Percentiles rank a stretch among this genome's conserved stretches.
phyloP scores from a whole-genome alignment of 83 land plant species.

The Picea engelmannii region DNA sequence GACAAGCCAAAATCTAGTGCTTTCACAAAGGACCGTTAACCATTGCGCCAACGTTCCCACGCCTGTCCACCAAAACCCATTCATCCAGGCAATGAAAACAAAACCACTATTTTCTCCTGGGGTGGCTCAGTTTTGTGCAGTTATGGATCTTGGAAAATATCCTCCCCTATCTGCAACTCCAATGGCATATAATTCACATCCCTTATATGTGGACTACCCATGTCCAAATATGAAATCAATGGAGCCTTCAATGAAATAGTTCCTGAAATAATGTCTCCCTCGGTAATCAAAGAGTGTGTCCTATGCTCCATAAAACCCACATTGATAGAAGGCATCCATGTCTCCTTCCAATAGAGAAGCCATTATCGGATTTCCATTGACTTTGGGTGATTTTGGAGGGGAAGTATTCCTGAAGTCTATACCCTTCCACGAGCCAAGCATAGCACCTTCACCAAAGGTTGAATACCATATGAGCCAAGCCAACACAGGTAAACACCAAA shows the following conservation, averaged over 20 bases:
- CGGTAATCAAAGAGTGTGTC: no score
- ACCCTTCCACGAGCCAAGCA: no score
- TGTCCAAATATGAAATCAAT: no score
- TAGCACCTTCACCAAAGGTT: no score
- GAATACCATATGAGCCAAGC: no score
- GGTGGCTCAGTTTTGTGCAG: neutral
- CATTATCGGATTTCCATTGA: slow-evolving; percentile 25
- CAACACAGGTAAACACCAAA: no score
- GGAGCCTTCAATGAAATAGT: no score
- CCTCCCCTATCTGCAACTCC: slow-evolving; percentile 18
- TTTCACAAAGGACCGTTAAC: no score
- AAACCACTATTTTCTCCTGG: slow-evolving; percentile 59
- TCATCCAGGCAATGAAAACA: slow-evolving; percentile 68
- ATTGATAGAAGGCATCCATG: slow-evolving; percentile 39
- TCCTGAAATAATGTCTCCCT: no score
- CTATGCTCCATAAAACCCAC: slow-evolving; percentile 31
- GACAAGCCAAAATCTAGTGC: no score
- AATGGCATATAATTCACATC: slow-evolving; percentile 69
- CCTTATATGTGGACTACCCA: slow-evolving; percentile 21
- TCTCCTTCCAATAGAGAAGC: slow-evolving; percentile 51
- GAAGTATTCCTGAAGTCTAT: no score
- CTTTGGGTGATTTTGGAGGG: slow-evolving; percentile 18
- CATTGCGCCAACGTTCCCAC: no score
- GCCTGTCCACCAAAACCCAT: slow-evolving; percentile 26
- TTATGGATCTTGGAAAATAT: slow-evolving; percentile 58